Base-by-base conservation (phyloP, 805 yeast genomes). In the Lipomyces starkeyi region DNA sequence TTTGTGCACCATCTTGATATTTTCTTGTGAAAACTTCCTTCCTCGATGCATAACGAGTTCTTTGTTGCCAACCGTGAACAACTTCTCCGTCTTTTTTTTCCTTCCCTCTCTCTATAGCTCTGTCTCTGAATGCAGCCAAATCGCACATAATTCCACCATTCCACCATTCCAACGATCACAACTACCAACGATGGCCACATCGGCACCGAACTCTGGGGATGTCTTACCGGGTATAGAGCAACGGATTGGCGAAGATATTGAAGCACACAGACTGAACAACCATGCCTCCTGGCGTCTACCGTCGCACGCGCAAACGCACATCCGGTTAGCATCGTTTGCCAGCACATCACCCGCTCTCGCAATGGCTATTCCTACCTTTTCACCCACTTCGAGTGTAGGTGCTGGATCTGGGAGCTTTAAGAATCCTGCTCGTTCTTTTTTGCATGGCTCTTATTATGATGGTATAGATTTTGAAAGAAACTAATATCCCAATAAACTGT, bases 291-390 rank as follows among this genome's bases (percentile, higher is more conserved):
- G 49, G 49, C 49, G 49, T n/a, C 49, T n/a, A 43, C 49, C 49
- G 8, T 6, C 49, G 11, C 69, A 66, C 60, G 69, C 69, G 14
- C 69, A 66, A 54, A 62, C 69, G 14, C 69, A 66, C n/a, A 61
- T 66, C 13, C 66, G 69, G 22, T 64, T 66, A n/a, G 69, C 66
- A 22, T 54, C 70, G 34, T 34, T 67, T 20, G 6, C 52, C 17
- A 20, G n/a, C 20, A 27, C 56, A 20, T 49, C 63, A 20, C 63
- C 63, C 32, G 35, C 53, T 40, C 14, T 40, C 14, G 61, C 53
- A 27, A 22, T 27, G 32, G 29, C 52, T 20, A 63, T 29, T 60
- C 64, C 61, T 14, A 9, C 7, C 55, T 43, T 54, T 58, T 43
- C 69, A 34, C 61, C 61, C 27, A 32, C 52, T 29, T 32, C 49